phyloP scores from a whole-genome alignment of 805 yeast genomes.

The Pichia phayaonensis region DNA sequence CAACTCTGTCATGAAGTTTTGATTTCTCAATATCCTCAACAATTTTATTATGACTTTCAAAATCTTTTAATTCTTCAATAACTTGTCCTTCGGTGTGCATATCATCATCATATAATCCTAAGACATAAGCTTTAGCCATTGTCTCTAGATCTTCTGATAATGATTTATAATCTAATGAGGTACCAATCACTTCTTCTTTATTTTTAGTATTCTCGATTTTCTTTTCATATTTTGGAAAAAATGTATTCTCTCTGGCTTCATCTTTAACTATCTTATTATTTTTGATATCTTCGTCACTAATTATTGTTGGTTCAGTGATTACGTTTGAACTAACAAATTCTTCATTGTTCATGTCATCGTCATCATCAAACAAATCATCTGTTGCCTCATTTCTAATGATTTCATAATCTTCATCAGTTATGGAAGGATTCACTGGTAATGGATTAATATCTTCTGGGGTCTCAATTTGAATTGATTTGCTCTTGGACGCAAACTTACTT shows the following conservation, averaged over 20 bases:
- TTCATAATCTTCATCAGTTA: conserved; percentile 19
- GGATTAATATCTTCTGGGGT: conserved; percentile 19
- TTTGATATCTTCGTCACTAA: neutral
- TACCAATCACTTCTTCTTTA: conserved; percentile 17
- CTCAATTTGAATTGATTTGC: conserved; percentile 3
- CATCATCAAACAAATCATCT: conserved; percentile 17
- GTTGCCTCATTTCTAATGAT: conserved; percentile 14
- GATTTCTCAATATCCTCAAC: conserved; percentile 31
- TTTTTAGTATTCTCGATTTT: neutral
- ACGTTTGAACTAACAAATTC: conserved; percentile 3
- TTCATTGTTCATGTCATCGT: conserved; percentile 10
- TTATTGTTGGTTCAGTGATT: neutral
- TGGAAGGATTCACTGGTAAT: conserved; percentile 8
- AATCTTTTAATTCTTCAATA: conserved; percentile 46
- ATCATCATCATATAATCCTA: conserved; percentile 57
- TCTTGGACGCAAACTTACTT: neutral
- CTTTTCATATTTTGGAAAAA: conserved; percentile 8
- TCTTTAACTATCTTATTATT: neutral
- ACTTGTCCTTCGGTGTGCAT: conserved; percentile 48
- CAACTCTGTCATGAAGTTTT: conserved; percentile 11
- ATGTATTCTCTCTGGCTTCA: neutral
- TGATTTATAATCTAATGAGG: conserved; percentile 34
- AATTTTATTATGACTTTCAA: conserved; percentile 41
- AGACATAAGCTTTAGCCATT: conserved; percentile 54
- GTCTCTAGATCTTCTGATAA: conserved; percentile 42